These are phyloP conservation scores for Colletotrichum simmondsii DNA, from an alignment of 2,329 filamentous ascomycete species.

Conservation along the genomic window DNA sequence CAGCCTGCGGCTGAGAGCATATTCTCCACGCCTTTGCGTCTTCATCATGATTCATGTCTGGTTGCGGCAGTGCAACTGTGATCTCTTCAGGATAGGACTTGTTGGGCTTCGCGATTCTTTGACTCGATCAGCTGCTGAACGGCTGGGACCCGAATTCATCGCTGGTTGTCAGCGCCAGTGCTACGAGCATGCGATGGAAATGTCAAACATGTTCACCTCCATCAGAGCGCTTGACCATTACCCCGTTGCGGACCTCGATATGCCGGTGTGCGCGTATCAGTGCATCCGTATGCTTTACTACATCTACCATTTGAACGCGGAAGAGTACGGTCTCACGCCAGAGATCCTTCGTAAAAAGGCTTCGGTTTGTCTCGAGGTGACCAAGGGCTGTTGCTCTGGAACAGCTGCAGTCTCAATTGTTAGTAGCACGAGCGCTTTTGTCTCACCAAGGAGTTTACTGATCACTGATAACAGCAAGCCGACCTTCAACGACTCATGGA, in stretches of 20 bases:
- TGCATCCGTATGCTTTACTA: constrained; percentile 65
- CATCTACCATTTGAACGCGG: constrained; percentile 56
- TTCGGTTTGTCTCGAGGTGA: constrained; percentile 61
- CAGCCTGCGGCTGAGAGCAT: constrained; percentile 65
- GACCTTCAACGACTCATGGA: constrained; percentile 64
- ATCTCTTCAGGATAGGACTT: constrained; percentile 65
- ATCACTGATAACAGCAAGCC: constrained; percentile 38
- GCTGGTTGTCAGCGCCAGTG: constrained; percentile 61
- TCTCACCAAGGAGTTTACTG: constrained; percentile 26
- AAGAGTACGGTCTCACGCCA: constrained; percentile 54
- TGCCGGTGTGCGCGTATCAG: constrained; percentile 66
- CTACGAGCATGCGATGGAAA: constrained; percentile 64
- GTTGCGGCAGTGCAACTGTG: constrained; percentile 69
- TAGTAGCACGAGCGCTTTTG: neutral
- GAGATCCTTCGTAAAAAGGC: constrained; percentile 62
- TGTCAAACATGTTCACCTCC: constrained; percentile 65
- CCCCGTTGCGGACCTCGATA: constrained; percentile 65
- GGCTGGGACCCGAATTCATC: constrained; percentile 60
- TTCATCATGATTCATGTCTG: constrained; percentile 70
- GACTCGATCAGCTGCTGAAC: constrained; percentile 53
- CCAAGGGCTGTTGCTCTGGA: constrained; percentile 61
- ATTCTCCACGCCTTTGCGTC: constrained; percentile 66
- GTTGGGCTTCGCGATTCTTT: constrained; percentile 63
- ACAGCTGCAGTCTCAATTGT: constrained; percentile 58
- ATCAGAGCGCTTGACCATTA: constrained; percentile 62